Percentiles rank a stretch among this genome's conserved stretches.
phyloP scores from a whole-genome alignment of 305 asterid genomes.

The Lippia alba region DNA sequence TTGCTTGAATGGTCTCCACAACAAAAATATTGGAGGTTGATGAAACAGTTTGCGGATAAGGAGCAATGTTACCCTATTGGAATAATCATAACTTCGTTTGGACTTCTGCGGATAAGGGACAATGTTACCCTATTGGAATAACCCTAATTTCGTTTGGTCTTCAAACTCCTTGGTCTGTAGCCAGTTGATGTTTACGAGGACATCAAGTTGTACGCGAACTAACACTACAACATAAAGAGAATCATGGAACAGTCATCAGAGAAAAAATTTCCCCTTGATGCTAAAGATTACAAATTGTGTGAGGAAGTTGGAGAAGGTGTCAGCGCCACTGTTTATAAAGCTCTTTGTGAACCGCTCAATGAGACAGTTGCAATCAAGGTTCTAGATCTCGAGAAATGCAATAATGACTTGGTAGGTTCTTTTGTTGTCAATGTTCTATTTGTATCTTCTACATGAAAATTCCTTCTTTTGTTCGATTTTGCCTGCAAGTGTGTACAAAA shows the following conservation, averaged over 20 bases:
- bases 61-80: constrained; percentile 41
- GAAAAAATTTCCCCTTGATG: constrained; percentile 74
- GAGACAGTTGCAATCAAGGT: constrained; percentile 94
- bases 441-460: not conserved
- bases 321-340: constrained; percentile 90
- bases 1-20: constrained; percentile 25
- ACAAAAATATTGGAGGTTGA: constrained; percentile 19
- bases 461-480: constrained; percentile 12
- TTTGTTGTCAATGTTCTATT: constrained; percentile 23
- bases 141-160: constrained; percentile 29
- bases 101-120: constrained; percentile 32
- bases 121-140: constrained; percentile 43
- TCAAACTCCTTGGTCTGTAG: constrained; percentile 26
- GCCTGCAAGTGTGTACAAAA: constrained; percentile 2
- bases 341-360: constrained; percentile 77
- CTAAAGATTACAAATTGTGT: constrained; percentile 70
- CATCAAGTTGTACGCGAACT: constrained; percentile 36
- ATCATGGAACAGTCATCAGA: constrained; percentile 58
- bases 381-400: constrained; percentile 97
- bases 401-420: constrained; percentile 82
- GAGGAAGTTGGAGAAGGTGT: constrained; percentile 99
- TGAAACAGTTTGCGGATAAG: constrained; percentile 31
- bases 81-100: constrained; percentile 35
- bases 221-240: constrained; percentile 39
- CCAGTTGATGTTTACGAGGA: constrained; percentile 32